Conservation (phyloP, 78 protist species). For the Dictyostelium intermedium region DNA sequence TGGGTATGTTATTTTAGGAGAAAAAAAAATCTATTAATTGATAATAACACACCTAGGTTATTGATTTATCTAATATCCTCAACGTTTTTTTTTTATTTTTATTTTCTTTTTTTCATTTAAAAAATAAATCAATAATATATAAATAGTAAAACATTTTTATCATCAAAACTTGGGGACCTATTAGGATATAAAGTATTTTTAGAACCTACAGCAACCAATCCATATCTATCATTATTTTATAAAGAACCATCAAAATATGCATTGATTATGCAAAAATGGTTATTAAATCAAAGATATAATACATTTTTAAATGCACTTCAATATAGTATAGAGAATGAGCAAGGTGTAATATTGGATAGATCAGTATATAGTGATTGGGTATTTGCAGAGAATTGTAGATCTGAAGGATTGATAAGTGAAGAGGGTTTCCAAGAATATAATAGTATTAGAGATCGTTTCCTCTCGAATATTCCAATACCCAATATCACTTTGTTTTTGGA, state of each 20-base stretch:
- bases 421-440: constrained; percentile 70
- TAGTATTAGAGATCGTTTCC: constrained; percentile 2
- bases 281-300: constrained; percentile 78
- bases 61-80: too few species aligned
- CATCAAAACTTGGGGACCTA: constrained; percentile 37
- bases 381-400: constrained; percentile 84
- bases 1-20: constrained; percentile 9
- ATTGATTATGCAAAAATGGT: constrained; percentile 85
- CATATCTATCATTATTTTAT: constrained; percentile 82
- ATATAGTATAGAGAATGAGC: constrained; percentile 10
- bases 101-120: not conserved
- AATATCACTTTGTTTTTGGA: constrained; percentile 62
- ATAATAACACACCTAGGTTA: too few species aligned
- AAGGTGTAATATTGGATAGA: constrained; percentile 88
- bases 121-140: too few species aligned
- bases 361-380: constrained; percentile 87
- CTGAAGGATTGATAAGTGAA: constrained; percentile 69
- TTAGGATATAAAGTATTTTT: constrained; percentile 61
- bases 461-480: constrained; percentile 75
- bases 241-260: constrained; percentile 76
- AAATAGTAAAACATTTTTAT: constrained; percentile 38
- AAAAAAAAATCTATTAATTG: not conserved
- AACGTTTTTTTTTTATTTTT: not conserved
- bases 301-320: constrained; percentile 48
- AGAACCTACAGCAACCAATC: constrained; percentile 87